Evolutionary conservation across 2,329 filamentous ascomycete species (phyloP).

Genomic region (Fusarium sp.): DNA sequence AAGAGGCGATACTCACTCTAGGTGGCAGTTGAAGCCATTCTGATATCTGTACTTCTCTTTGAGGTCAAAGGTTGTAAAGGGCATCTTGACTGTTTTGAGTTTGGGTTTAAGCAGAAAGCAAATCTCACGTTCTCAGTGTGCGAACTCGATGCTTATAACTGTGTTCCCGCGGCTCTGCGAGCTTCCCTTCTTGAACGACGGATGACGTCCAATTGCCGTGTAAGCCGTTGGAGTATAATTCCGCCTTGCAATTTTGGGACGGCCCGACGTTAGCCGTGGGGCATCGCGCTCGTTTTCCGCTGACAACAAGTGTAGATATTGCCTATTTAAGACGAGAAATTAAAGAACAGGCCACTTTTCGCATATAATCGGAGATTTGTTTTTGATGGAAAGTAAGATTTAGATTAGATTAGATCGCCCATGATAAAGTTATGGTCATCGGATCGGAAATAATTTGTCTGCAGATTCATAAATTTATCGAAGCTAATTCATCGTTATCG

Average conservation of each 20-base stretch:
- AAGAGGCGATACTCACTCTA: constrained; percentile 70
- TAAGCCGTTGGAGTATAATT: constrained; percentile 45
- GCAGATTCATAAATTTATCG: constrained; percentile 8
- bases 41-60: constrained; percentile 78
- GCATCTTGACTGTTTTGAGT: constrained; percentile 56
- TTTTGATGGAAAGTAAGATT: neutral
- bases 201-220: constrained; percentile 43
- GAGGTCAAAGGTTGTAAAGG: constrained; percentile 62
- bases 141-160: constrained; percentile 44
- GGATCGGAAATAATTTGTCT: neutral
- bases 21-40: constrained; percentile 81
- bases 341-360: constrained; percentile 11
- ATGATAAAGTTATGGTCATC: neutral
- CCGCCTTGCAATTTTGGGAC: constrained; percentile 43
- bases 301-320: neutral
- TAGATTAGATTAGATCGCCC: neutral
- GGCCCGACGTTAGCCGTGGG: constrained; percentile 50
- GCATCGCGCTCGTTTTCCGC: constrained; percentile 44
- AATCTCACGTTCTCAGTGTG: constrained; percentile 12
- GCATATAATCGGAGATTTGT: constrained; percentile 21
- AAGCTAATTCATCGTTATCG: constrained; percentile 21
- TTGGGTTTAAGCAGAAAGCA: constrained; percentile 1
- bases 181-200: constrained; percentile 26
- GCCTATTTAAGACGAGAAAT: too few species aligned
- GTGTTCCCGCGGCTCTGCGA: constrained; percentile 26